Evolutionary conservation across 306 rosid species (phyloP).

Genomic region (Begonia peltatifolia): DNA sequence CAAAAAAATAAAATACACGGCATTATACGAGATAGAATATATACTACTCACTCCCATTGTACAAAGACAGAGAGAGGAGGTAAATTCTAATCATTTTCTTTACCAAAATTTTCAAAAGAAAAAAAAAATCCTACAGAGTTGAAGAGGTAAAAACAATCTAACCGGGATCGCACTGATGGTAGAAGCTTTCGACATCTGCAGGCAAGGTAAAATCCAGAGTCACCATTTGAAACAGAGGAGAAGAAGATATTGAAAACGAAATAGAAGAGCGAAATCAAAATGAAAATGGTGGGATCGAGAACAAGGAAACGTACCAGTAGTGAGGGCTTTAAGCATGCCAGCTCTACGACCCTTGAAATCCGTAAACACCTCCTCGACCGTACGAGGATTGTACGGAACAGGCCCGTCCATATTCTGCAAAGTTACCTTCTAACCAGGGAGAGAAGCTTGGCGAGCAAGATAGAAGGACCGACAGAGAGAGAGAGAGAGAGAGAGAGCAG

Average conservation of each 20-base stretch:
- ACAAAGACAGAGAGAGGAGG: too few relatives aligned
- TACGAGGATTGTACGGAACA: conserved; percentile 29
- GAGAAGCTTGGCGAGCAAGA: neutral
- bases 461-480: neutral
- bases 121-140: too few relatives aligned
- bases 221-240: neutral
- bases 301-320: conserved; percentile 15
- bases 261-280: neutral
- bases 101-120: too few relatives aligned
- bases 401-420: conserved; percentile 17
- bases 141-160: neutral
- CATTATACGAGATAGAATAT: too few relatives aligned
- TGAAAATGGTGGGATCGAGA: too few relatives aligned
- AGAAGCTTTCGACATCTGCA: conserved; percentile 34
- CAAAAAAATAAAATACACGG: too few relatives aligned
- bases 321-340: conserved; percentile 36
- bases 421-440: neutral
- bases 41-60: too few relatives aligned
- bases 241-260: neutral
- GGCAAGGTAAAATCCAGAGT: neutral
- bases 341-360: conserved; percentile 33
- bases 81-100: neutral
- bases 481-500: conserved; percentile 10
- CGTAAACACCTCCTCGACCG: conserved; percentile 42
- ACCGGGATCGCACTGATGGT: conserved; percentile 12